phyloP scores from a whole-genome alignment of 2,329 filamentous ascomycete genomes.

The Curvularia lunata region DNA sequence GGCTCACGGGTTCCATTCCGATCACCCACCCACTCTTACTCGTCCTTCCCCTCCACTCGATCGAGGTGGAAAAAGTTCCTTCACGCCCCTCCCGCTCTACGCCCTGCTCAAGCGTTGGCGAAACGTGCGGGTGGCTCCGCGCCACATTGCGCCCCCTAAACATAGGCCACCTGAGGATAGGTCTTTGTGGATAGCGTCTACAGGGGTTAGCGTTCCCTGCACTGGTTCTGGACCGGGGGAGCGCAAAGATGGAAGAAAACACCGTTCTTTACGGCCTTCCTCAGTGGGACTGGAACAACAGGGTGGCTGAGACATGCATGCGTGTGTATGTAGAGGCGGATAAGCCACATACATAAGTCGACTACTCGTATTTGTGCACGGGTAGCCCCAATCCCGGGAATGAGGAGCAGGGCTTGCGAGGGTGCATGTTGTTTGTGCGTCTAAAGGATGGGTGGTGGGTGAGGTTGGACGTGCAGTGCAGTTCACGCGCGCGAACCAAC shows the following conservation, averaged over 20 bases:
- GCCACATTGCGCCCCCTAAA: slow-evolving; percentile 13
- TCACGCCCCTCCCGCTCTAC: slow-evolving; percentile 3
- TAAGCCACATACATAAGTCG: neutral
- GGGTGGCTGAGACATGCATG: slow-evolving; percentile 10
- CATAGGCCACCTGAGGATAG: slow-evolving; percentile 4
- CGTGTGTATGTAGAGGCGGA: slow-evolving; percentile 6
- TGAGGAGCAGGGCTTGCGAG: neutral
- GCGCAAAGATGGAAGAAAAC: neutral
- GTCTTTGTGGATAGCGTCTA: neutral
- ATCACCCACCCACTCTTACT: too few relatives aligned
- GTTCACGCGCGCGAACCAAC: slow-evolving; percentile 4
- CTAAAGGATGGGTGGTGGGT: neutral
- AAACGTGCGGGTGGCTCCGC: slow-evolving; percentile 11
- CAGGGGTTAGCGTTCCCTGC: neutral
- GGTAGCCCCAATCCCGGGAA: neutral
- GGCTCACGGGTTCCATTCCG: neutral
- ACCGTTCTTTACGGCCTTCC: slow-evolving; percentile 1
- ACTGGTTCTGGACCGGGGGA: neutral
- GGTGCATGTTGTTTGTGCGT: neutral
- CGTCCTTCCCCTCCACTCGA: neutral
- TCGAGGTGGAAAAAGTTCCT: neutral
- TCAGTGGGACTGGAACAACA: slow-evolving; percentile 1
- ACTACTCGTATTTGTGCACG: neutral
- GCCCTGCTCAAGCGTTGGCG: slow-evolving; percentile 5
- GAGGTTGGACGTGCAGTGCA: neutral